Evolutionary conservation across 805 yeast species (phyloP).

Genomic region (Blastobotrys parvus): DNA sequence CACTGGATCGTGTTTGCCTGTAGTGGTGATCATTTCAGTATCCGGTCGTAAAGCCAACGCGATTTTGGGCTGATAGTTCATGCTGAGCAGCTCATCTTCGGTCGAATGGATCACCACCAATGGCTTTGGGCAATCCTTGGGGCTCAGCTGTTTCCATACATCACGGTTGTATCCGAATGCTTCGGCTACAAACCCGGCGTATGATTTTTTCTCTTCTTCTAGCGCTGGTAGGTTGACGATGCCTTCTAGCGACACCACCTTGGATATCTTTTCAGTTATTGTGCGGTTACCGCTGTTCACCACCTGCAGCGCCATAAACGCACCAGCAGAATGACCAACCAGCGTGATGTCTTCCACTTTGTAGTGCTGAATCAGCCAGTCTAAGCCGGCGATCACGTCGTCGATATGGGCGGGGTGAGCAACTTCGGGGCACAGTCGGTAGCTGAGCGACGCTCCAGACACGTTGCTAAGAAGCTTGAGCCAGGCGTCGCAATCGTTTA

Average conservation of each 20-base stretch:
- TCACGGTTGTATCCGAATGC: constrained; percentile 40
- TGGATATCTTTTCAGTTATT: constrained; percentile 2
- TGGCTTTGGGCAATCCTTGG: constrained; percentile 10
- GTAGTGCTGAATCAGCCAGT: constrained; percentile 16
- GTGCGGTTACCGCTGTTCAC: neutral
- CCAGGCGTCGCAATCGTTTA: constrained; percentile 41
- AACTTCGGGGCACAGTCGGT: constrained; percentile 56
- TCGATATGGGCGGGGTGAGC: constrained; percentile 53
- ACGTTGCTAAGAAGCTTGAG: constrained; percentile 19
- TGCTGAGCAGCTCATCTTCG: constrained; percentile 57
- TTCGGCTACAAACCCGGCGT: constrained; percentile 45
- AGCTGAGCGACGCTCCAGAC: constrained; percentile 42
- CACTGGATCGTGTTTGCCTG: neutral
- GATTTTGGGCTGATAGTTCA: constrained; percentile 6
- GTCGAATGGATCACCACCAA: constrained; percentile 49
- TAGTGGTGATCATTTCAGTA: neutral
- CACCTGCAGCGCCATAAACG: constrained; percentile 52
- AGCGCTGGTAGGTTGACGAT: constrained; percentile 50
- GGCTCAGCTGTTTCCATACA: constrained; percentile 21
- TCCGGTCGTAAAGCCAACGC: constrained; percentile 5
- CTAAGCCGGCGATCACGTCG: constrained; percentile 46
- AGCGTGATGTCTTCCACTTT: constrained; percentile 28
- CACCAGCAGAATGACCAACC: constrained; percentile 80
- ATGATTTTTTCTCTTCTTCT: constrained; percentile 53
- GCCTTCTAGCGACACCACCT: constrained; percentile 45